A percentile compares a stretch with the other conserved stretches of the same genome.
These are phyloP conservation scores for Balamuthia mandrillaris DNA, from an alignment of 208 protist species.

Conservation along the genomic window DNA sequence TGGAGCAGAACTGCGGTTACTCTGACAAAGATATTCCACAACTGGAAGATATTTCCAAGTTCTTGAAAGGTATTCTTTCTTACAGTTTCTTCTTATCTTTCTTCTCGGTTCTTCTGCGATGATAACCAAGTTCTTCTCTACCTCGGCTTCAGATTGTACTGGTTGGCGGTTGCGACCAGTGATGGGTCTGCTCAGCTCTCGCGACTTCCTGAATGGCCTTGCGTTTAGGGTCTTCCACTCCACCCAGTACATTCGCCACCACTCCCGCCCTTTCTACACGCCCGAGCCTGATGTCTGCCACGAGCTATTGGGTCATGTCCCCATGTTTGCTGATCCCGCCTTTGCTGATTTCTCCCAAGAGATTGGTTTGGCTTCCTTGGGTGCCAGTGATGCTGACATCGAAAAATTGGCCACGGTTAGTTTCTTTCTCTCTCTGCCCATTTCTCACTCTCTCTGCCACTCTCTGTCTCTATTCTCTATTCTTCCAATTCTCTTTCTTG, in stretches of 20 bases:
- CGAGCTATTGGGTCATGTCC: slow-evolving; percentile 90
- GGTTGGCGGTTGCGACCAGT: slow-evolving; percentile 89
- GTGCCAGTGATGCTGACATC: slow-evolving; percentile 88
- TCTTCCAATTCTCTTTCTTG: neutral
- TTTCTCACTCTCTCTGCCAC: neutral
- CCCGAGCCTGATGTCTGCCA: slow-evolving; percentile 82
- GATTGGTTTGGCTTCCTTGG: slow-evolving; percentile 92
- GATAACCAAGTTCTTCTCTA: too few relatives aligned
- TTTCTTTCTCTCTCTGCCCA: neutral
- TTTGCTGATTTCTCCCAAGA: slow-evolving; percentile 93
- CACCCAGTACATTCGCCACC: slow-evolving; percentile 95
- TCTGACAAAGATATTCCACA: slow-evolving; percentile 84
- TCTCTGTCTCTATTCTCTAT: neutral
- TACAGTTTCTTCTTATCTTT: too few relatives aligned
- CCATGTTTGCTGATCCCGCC: slow-evolving; percentile 88
- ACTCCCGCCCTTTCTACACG: slow-evolving; percentile 53
- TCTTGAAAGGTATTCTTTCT: slow-evolving; percentile 77
- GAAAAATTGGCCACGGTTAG: slow-evolving; percentile 80
- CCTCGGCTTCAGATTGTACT: slow-evolving; percentile 69
- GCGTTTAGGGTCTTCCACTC: slow-evolving; percentile 94
- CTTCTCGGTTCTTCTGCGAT: too few relatives aligned
- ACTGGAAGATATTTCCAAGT: slow-evolving; percentile 86
- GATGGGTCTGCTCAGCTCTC: slow-evolving; percentile 85
- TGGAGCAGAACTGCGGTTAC: slow-evolving; percentile 89
- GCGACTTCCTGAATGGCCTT: slow-evolving; percentile 91